Percentiles rank a stretch among this genome's conserved stretches.
Conservation (phyloP, 2,329 filamentous ascomycete genomes). For the Pseudogymnoascus sp. region DNA sequence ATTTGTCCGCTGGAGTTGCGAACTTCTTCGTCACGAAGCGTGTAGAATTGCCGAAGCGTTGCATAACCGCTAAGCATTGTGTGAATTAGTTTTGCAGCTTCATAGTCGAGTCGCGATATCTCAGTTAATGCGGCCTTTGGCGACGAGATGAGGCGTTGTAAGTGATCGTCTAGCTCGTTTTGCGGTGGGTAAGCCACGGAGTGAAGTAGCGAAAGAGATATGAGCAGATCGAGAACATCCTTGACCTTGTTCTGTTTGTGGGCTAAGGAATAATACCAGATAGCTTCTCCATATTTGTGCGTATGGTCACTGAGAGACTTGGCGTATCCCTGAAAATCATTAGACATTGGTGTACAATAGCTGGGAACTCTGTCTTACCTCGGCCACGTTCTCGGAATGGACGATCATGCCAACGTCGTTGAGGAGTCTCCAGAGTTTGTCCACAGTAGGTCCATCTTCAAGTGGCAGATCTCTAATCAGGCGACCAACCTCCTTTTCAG, state of each 20-base stretch:
- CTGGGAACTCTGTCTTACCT: constrained; percentile 47
- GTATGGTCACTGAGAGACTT: constrained; percentile 65
- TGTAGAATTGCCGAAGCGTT: constrained; percentile 82
- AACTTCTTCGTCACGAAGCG: constrained; percentile 66
- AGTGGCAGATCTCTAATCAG: constrained; percentile 65
- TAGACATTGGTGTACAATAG: constrained; percentile 15
- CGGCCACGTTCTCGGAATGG: constrained; percentile 72
- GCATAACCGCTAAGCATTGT: constrained; percentile 87
- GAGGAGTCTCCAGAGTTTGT: constrained; percentile 73
- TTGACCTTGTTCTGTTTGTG: constrained; percentile 72
- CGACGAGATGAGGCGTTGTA: constrained; percentile 60
- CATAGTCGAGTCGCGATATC: constrained; percentile 65
- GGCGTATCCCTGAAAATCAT: constrained; percentile 64
- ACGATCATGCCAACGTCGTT: constrained; percentile 68
- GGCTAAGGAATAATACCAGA: constrained; percentile 85
- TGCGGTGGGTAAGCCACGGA: constrained; percentile 70
- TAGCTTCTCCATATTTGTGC: constrained; percentile 72
- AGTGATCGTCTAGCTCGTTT: constrained; percentile 62
- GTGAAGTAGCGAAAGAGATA: constrained; percentile 78
- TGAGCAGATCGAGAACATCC: constrained; percentile 77
- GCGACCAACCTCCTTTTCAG: constrained; percentile 64
- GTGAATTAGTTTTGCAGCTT: constrained; percentile 75
- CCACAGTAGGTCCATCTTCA: constrained; percentile 61
- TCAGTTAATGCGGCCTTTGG: constrained; percentile 63
- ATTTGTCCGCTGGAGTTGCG: constrained; percentile 31